Evolutionary conservation across 1,284 basidiomycete species (phyloP).

Genomic region (Cryptococcus sp.): DNA sequence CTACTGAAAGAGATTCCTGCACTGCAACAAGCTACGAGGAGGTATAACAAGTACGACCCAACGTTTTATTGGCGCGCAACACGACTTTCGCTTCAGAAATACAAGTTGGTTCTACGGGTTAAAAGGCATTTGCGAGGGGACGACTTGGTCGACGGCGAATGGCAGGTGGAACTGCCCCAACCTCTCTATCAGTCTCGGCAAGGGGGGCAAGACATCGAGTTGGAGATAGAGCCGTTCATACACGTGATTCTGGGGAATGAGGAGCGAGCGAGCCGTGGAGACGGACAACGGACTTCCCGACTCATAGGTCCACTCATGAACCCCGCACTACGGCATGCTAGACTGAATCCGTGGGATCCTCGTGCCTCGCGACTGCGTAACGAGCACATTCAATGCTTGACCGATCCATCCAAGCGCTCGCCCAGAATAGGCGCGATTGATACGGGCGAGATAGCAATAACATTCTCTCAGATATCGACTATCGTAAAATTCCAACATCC

Average conservation of each 20-base stretch:
- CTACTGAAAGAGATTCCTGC: conserved; percentile 1
- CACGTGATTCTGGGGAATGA: no score
- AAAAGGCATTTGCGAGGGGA: no score
- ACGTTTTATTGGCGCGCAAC: background rate
- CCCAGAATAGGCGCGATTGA: background rate
- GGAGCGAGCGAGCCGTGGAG: no score
- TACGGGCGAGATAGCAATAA: background rate
- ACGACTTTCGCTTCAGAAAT: no score
- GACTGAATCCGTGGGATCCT: background rate
- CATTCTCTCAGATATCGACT: background rate
- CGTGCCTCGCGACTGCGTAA: background rate
- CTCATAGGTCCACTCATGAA: background rate
- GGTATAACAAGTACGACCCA: background rate
- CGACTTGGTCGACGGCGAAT: no score
- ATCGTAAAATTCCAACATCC: background rate
- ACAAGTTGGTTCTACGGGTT: no score
- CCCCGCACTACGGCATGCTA: background rate
- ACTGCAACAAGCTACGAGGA: background rate
- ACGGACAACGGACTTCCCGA: no score
- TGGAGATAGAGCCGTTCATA: no score
- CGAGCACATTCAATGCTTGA: background rate
- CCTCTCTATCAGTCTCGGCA: no score
- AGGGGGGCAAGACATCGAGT: no score
- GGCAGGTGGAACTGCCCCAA: no score
- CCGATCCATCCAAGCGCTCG: background rate